Percentiles rank a stretch among this genome's conserved stretches.
These are phyloP conservation scores for Leucogyrophana mollusca DNA, from an alignment of 768 basidiomycete species.

Conservation along the genomic window DNA sequence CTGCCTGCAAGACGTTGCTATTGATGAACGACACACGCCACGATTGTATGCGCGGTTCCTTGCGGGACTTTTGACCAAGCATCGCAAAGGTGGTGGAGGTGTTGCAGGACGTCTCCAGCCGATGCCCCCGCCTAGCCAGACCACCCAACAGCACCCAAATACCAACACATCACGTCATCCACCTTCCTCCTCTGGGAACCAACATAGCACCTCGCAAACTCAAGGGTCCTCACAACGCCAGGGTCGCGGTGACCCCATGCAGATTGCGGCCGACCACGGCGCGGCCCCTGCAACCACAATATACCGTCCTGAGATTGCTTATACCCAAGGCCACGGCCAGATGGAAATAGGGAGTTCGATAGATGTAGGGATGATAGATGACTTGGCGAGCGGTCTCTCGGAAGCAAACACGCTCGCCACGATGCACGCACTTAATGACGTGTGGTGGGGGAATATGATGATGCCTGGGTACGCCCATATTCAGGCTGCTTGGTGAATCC, in stretches of 20 bases:
- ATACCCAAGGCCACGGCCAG: conserved; percentile 38
- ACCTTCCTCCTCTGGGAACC: conserved; percentile 25
- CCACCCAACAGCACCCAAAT: conserved; percentile 10
- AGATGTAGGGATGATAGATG: conserved; percentile 24
- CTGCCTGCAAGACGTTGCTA: conserved; percentile 69
- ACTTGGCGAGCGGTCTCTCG: conserved; percentile 7
- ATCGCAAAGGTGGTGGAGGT: conserved; percentile 63
- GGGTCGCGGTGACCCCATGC: conserved; percentile 29
- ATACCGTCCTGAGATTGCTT: conserved; percentile 39
- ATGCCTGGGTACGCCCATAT: conserved; percentile 65
- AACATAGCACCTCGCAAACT: conserved; percentile 14
- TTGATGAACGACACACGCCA: conserved; percentile 80
- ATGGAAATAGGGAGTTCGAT: conserved; percentile 27
- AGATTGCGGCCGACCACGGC: conserved; percentile 18
- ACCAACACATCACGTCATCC: conserved; percentile 24
- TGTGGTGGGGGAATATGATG: conserved; percentile 80
- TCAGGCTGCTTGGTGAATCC: neutral
- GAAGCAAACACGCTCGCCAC: conserved; percentile 65
- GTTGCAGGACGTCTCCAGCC: conserved; percentile 54
- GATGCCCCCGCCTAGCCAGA: conserved; percentile 42
- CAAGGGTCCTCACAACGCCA: conserved; percentile 13
- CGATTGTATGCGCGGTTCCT: conserved; percentile 81
- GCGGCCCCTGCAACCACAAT: neutral
- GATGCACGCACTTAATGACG: conserved; percentile 70
- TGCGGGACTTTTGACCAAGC: conserved; percentile 63